phyloP scores from a whole-genome alignment of 345 rosid species.

The Clarkia xantiana region DNA sequence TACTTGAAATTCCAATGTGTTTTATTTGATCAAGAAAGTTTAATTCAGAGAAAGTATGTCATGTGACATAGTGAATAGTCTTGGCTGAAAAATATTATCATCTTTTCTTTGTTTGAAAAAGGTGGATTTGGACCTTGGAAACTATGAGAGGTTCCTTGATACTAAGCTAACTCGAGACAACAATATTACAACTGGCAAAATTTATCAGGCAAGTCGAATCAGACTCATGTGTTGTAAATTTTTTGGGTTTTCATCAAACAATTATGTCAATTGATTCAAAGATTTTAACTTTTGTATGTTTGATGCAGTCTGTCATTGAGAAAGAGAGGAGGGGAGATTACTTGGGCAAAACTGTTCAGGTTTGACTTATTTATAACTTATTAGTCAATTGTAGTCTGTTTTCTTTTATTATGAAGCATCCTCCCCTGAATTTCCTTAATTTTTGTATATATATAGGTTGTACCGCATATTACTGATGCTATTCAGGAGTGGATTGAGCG shows the following conservation, averaged over 20 bases:
- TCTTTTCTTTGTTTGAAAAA: conserved; percentile 7
- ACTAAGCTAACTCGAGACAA: conserved; percentile 74
- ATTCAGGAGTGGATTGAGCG: conserved; percentile 96
- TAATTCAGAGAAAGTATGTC: too few relatives aligned
- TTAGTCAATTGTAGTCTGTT: not conserved
- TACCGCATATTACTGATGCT: conserved; percentile 92
- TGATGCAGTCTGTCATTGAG: conserved; percentile 55
- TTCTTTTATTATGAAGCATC: not conserved
- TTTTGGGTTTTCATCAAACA: conserved; percentile 22
- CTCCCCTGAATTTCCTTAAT: too few relatives aligned
- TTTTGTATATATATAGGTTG: conserved; percentile 41
- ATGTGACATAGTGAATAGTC: too few relatives aligned
- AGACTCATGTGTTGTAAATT: conserved; percentile 1
- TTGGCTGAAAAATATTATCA: too few relatives aligned
- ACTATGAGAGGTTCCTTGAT: conserved; percentile 89
- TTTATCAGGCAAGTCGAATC: conserved; percentile 54
- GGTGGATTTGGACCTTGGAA: conserved; percentile 99
- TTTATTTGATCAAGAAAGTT: too few relatives aligned
- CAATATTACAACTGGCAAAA: conserved; percentile 87
- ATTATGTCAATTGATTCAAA: not conserved
- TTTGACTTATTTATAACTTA: conserved; percentile 8
- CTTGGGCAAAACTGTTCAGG: conserved; percentile 98
- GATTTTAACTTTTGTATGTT: conserved; percentile 4
- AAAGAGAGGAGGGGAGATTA: conserved; percentile 95
- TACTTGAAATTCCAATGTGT: not conserved